Evolutionary conservation across 108 stramenopile species (phyloP).

Genomic region (Parietichytrium sp.): DNA sequence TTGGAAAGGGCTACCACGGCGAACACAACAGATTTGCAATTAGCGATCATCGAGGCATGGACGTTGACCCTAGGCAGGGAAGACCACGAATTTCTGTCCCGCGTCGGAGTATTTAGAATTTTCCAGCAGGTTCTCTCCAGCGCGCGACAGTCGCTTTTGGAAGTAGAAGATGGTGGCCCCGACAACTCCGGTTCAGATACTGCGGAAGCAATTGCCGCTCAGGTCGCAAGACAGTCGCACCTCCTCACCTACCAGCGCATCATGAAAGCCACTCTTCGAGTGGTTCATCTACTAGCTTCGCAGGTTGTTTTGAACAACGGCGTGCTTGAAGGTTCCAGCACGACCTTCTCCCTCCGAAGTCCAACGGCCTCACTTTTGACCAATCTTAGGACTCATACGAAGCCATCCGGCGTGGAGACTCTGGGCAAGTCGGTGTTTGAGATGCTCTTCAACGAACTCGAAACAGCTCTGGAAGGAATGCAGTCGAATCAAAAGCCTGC

Average conservation of each 20-base stretch:
- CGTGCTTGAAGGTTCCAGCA: not conserved
- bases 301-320: not conserved
- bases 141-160: not conserved
- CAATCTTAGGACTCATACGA: conserved; percentile 13
- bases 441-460: conserved; percentile 30
- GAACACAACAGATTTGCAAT: not conserved
- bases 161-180: not conserved
- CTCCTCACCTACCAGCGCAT: not conserved
- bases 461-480: not conserved
- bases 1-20: not conserved
- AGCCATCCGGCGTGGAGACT: not conserved
- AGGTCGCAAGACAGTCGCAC: too few species aligned
- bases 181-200: too few species aligned
- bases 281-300: conserved; percentile 14
- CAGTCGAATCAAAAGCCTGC: too few species aligned
- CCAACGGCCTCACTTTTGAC: conserved; percentile 15
- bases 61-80: not conserved
- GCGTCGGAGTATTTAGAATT: conserved; percentile 18
- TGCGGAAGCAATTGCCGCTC: not conserved
- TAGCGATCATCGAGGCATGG: not conserved
- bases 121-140: conserved; percentile 14
- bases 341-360: conserved; percentile 10
- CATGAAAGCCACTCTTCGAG: not conserved
- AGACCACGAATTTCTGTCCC: conserved; percentile 12
- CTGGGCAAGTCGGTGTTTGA: conserved; percentile 28